Evolutionary conservation across 2,329 filamentous ascomycete species (phyloP), one percentile per base, ranked within the genome.

Genomic region (Nectriaceae sp.): DNA sequence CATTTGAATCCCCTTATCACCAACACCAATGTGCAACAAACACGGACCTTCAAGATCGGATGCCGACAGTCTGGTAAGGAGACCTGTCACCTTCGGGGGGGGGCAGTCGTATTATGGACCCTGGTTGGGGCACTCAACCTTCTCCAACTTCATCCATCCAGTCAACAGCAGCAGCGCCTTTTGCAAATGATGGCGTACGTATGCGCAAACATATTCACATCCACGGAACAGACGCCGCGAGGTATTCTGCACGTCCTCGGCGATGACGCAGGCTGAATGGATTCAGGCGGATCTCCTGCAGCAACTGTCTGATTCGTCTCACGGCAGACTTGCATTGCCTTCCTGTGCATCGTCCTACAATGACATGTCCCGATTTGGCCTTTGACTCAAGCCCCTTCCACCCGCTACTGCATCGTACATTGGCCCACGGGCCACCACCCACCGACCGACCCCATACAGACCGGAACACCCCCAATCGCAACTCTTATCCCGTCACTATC

Each of bases 11-110:
- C 26, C 39, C 26, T 42, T 35, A 21, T 31, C 15, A 37, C 46
- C 42, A 45, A 40, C 46, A 13, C 11, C 38, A 40, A 39, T 49
- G 31, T 31, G 46, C 43, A 43, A n/a, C 19, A 13, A 35, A 38
- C 39, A 44, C 22, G 44, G 33, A 21, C 37, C 36, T 37, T 20
- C 20, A 22, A 31, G 44, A 51, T 54, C 51, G 48, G n/a, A 51
- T 46, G 45, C 51, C 45, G 42, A 41, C 42, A 37, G 40, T 44
- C 42, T 44, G 51, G 51, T 54, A 54, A 47, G 44, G 45, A 45
- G 47, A 50, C 51, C 41, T 41, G 42, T 45, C 47, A 46, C 20
- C 29, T 43, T 40, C 36, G 5, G 22, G 38, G 37, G n/a, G 31
- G 24, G 24, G 42, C 11, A 20, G 6, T 21, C 35, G 43, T 40